These are phyloP conservation scores for Stephania yunnanensis DNA, from an alignment of 164 flowering plant species.

Conservation along the genomic window DNA sequence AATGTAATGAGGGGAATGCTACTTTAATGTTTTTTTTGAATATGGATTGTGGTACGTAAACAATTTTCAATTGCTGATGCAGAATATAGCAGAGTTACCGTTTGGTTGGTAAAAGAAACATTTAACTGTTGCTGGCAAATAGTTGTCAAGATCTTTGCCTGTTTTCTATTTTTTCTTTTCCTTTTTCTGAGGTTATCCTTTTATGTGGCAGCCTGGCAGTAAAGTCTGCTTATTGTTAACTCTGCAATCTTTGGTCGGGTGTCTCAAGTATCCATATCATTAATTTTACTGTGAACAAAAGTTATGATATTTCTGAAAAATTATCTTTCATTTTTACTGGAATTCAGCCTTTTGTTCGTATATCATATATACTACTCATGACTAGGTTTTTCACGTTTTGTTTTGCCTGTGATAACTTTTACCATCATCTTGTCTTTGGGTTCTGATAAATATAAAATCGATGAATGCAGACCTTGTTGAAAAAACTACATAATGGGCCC, in stretches of 20 bases:
- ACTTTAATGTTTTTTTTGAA: background rate
- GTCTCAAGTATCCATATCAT: too few species aligned
- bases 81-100: background rate
- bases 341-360: background rate
- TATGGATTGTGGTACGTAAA: background rate
- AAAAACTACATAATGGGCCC: slow-evolving; percentile 79
- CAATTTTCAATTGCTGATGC: background rate
- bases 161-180: background rate
- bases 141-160: background rate
- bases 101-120: background rate
- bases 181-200: background rate
- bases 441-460: slow-evolving; percentile 15
- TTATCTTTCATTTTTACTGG: background rate
- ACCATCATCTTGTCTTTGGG: background rate
- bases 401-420: background rate
- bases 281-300: too few species aligned
- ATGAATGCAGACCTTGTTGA: slow-evolving; percentile 68
- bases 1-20: background rate
- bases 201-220: background rate
- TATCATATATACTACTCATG: background rate
- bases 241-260: too few species aligned
- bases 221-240: too few species aligned
- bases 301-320: background rate
- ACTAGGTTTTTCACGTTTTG: background rate
- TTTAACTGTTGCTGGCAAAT: too few species aligned